Percentiles rank a stretch among this genome's conserved stretches.
These are phyloP conservation scores for Aphanomyces euteiches DNA, from an alignment of 352 stramenopile species.

Conservation along the genomic window DNA sequence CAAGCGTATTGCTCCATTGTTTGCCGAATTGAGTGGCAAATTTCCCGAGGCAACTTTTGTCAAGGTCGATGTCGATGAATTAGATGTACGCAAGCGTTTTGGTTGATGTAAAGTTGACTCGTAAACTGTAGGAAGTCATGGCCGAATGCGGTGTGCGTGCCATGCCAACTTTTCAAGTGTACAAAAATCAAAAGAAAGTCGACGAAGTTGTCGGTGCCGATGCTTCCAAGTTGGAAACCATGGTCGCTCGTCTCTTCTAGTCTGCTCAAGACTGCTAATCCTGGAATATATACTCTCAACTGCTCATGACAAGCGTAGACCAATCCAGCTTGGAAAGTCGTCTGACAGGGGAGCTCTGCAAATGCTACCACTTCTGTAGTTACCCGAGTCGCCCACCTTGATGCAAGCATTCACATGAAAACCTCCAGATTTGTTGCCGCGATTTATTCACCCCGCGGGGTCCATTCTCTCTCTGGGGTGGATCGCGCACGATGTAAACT, in stretches of 20 bases:
- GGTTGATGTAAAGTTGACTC: neutral
- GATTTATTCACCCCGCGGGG: too few relatives aligned
- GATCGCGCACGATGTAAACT: too few relatives aligned
- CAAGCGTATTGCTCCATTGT: slow-evolving; percentile 80
- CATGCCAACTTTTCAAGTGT: slow-evolving; percentile 97
- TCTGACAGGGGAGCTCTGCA: too few relatives aligned
- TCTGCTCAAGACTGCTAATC: neutral
- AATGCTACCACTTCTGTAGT: too few relatives aligned
- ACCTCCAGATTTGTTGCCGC: too few relatives aligned
- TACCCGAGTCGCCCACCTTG: too few relatives aligned
- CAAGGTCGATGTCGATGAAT: slow-evolving; percentile 86
- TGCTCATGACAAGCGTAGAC: neutral
- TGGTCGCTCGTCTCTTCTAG: slow-evolving; percentile 22
- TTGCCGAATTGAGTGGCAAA: slow-evolving; percentile 79
- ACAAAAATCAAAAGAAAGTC: slow-evolving; percentile 83
- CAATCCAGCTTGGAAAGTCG: too few relatives aligned
- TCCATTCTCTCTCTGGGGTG: too few relatives aligned
- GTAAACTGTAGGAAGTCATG: slow-evolving; percentile 27
- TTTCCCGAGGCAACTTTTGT: slow-evolving; percentile 82
- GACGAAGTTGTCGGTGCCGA: slow-evolving; percentile 87
- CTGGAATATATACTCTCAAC: too few relatives aligned
- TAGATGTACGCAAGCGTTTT: slow-evolving; percentile 21
- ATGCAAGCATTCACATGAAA: too few relatives aligned
- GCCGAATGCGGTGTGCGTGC: slow-evolving; percentile 58
- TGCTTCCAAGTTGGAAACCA: neutral